Evolutionary conservation across 805 yeast genomes (phyloP).

Genomic region (Kodamaea kaohsiungensis): DNA sequence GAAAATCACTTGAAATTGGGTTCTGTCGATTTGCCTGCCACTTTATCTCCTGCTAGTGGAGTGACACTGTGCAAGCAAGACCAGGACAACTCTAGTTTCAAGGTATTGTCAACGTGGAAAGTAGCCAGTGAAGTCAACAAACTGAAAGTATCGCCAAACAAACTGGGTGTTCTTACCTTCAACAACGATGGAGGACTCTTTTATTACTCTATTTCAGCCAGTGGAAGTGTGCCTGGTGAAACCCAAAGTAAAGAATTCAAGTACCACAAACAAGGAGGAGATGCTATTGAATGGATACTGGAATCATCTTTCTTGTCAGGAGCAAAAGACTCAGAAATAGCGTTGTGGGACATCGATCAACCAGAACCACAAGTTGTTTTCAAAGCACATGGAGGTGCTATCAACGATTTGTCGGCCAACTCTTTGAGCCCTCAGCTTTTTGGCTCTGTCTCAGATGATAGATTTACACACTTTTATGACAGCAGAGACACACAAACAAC

Average conservation of each 20-base stretch:
- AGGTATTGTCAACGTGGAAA: constrained; percentile 49
- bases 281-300: constrained; percentile 67
- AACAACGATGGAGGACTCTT: constrained; percentile 53
- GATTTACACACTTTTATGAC: constrained; percentile 61
- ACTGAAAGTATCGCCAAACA: constrained; percentile 53
- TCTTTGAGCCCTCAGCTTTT: constrained; percentile 49
- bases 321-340: constrained; percentile 65
- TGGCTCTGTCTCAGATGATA: constrained; percentile 74
- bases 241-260: constrained; percentile 32
- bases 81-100: constrained; percentile 36
- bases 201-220: constrained; percentile 34
- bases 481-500: constrained; percentile 32
- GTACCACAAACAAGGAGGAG: constrained; percentile 67
- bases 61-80: constrained; percentile 20
- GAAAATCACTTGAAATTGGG: constrained; percentile 48
- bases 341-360: constrained; percentile 63
- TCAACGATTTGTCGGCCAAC: constrained; percentile 57
- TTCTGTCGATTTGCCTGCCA: constrained; percentile 49
- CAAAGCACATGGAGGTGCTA: constrained; percentile 54
- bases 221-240: constrained; percentile 4
- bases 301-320: constrained; percentile 56
- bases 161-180: constrained; percentile 53
- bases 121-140: constrained; percentile 70
- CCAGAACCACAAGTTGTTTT: constrained; percentile 51
- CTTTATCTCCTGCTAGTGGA: constrained; percentile 41